These are phyloP conservation scores for Cladophialophora yegresii DNA, from an alignment of 2,329 filamentous ascomycete genomes.

Conservation along the genomic window DNA sequence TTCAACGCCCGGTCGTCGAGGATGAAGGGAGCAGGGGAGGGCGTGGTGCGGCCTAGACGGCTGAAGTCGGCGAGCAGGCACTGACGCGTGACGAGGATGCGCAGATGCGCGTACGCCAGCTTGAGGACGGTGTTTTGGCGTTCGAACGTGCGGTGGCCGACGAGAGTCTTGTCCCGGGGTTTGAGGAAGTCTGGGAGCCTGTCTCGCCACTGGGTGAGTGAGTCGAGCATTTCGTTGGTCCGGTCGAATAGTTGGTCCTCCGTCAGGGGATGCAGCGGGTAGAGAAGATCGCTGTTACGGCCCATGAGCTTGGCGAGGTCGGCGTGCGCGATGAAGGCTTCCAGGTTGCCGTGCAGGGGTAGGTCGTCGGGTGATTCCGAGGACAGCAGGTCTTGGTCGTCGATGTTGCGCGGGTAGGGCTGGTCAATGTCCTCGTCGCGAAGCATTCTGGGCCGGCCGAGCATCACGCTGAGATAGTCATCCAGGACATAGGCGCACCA, in stretches of 20 bases:
- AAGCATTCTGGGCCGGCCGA: slow-evolving; percentile 62
- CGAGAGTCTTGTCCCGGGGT: slow-evolving; percentile 36
- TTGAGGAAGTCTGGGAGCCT: slow-evolving; percentile 37
- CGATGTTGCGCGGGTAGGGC: slow-evolving; percentile 57
- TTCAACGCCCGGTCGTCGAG: slow-evolving; percentile 27
- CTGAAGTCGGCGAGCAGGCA: slow-evolving; percentile 36
- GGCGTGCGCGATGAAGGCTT: slow-evolving; percentile 35
- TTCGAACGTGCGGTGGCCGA: slow-evolving; percentile 36
- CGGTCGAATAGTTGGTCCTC: slow-evolving; percentile 34
- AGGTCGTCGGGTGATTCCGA: slow-evolving; percentile 43
- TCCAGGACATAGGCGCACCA: slow-evolving; percentile 66
- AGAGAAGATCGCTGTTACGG: slow-evolving; percentile 36
- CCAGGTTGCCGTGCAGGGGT: slow-evolving; percentile 37
- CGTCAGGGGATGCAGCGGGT: slow-evolving; percentile 34
- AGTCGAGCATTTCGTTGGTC: slow-evolving; percentile 32
- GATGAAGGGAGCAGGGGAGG: not conserved
- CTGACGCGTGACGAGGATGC: slow-evolving; percentile 37
- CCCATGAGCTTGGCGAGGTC: slow-evolving; percentile 38
- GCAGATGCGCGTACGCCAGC: slow-evolving; percentile 38
- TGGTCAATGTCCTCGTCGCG: slow-evolving; percentile 67
- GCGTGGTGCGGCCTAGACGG: slow-evolving; percentile 16
- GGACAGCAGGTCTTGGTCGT: slow-evolving; percentile 59
- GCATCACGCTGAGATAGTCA: slow-evolving; percentile 64
- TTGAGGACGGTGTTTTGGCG: slow-evolving; percentile 38
- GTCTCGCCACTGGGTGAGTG: slow-evolving; percentile 34